Evolutionary conservation across 345 rosid genomes (phyloP).

Genomic region (Murraya paniculata): DNA sequence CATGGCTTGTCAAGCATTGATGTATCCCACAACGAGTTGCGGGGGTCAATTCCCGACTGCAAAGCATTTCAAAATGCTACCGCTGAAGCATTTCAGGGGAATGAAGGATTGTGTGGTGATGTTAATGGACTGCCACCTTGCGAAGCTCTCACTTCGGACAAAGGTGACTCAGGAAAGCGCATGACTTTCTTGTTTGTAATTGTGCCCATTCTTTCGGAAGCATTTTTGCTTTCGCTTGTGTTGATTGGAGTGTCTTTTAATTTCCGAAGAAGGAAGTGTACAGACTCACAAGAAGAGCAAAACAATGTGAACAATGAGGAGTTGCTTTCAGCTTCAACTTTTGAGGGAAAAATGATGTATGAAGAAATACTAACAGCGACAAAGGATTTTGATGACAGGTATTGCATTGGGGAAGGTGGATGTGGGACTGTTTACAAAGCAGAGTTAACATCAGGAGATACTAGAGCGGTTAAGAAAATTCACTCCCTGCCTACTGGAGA

Average conservation of each 20-base stretch:
- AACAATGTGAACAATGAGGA: neutral
- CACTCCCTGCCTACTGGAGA: neutral
- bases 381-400: neutral
- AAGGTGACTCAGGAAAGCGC: neutral
- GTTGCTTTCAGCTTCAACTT: neutral
- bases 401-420: neutral
- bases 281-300: neutral
- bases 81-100: neutral
- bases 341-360: neutral
- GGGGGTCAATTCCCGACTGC: neutral
- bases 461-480: neutral
- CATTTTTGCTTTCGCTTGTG: neutral
- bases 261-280: neutral
- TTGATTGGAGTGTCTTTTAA: neutral
- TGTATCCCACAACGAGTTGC: neutral
- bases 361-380: neutral
- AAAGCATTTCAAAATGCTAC: neutral
- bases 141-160: neutral
- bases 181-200: neutral
- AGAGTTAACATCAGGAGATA: neutral
- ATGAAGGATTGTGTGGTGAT: neutral
- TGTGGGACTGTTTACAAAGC: neutral
- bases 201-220: neutral
- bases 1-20: neutral
- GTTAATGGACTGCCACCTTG: neutral